Conservation (phyloP, 2,329 filamentous ascomycete species). For the Colletotrichum plurivorum region DNA sequence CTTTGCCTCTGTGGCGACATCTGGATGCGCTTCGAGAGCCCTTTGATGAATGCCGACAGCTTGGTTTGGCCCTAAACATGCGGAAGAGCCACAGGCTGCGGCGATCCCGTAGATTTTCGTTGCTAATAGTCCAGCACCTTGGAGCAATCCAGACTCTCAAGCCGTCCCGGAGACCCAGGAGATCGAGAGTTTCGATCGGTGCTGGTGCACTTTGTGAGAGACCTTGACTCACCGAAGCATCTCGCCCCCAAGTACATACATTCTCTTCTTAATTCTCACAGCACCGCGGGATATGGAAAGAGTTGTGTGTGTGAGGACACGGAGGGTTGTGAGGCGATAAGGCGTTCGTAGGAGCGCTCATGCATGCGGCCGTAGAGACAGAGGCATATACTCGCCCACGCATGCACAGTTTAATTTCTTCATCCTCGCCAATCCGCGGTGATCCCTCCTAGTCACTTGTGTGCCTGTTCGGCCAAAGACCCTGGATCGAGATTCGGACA, state of each 20-base stretch:
- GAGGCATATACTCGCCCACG: neutral
- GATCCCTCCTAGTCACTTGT: no score
- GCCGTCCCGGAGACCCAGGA: neutral
- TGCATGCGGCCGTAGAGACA: conserved; percentile 1
- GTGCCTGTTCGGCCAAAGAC: neutral
- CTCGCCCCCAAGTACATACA: neutral
- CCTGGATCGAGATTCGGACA: conserved; percentile 11
- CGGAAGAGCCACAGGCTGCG: neutral
- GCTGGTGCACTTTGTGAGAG: neutral
- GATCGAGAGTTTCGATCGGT: neutral
- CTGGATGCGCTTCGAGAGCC: neutral
- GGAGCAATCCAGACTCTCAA: neutral
- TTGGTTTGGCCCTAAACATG: neutral
- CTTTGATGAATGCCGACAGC: neutral
- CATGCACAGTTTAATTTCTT: neutral
- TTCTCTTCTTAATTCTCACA: neutral
- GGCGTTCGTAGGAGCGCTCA: neutral
- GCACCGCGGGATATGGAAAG: neutral
- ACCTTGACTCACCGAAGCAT: neutral
- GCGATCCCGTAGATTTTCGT: neutral
- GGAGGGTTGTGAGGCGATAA: neutral
- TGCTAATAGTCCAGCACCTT: neutral
- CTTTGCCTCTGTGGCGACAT: neutral
- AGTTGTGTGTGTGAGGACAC: no score
- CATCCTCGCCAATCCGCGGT: neutral